Evolutionary conservation across 2,329 filamentous ascomycete species (phyloP).

Genomic region (Sporothrix inflata): DNA sequence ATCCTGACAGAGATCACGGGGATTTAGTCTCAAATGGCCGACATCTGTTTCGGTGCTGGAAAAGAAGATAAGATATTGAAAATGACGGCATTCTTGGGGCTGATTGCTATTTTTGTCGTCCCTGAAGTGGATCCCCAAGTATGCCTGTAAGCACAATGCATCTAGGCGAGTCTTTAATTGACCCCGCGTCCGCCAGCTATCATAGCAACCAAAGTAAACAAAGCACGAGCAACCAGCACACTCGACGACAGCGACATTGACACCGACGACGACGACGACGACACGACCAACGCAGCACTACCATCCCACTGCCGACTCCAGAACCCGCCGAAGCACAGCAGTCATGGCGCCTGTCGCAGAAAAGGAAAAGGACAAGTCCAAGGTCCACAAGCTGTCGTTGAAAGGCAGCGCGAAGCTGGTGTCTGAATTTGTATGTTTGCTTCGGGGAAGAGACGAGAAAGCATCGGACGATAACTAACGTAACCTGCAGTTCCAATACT

Average conservation of each 20-base stretch:
- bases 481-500: slow-evolving; percentile 82
- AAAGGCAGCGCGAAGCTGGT: slow-evolving; percentile 85
- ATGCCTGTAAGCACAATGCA: neutral
- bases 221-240: neutral
- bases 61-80: neutral
- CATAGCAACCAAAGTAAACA: slow-evolving; percentile 32
- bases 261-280: neutral
- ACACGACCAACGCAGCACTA: neutral
- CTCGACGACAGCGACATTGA: neutral
- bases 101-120: neutral
- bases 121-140: neutral
- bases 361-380: slow-evolving; percentile 71
- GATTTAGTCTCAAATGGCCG: neutral
- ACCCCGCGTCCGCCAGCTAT: slow-evolving; percentile 17
- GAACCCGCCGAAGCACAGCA: neutral
- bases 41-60: neutral
- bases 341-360: slow-evolving; percentile 32
- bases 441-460: neutral
- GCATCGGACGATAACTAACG: neutral
- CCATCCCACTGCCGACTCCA: neutral
- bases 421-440: slow-evolving; percentile 83
- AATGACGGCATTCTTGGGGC: neutral
- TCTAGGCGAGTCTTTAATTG: slow-evolving; percentile 13
- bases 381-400: slow-evolving; percentile 91
- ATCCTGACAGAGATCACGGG: neutral